phyloP scores from a whole-genome alignment of 306 rosid genomes.

The Neltuma alba region DNA sequence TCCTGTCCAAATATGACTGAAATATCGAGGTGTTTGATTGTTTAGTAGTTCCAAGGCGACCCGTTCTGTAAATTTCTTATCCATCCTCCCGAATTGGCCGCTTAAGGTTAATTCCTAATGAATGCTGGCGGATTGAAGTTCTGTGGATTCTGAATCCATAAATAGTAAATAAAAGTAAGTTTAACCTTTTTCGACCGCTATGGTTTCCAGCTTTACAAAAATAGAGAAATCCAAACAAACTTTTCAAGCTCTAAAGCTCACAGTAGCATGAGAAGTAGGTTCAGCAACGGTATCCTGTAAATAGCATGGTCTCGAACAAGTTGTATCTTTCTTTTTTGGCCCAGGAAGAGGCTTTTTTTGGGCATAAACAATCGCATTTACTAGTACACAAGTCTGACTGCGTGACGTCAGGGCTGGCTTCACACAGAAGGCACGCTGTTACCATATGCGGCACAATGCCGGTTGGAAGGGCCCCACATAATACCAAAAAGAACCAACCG shows the following conservation, averaged over 20 bases:
- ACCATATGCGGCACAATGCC: not conserved
- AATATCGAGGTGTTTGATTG: slow-evolving; percentile 25
- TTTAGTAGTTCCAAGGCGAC: not conserved
- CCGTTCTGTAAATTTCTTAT: not conserved
- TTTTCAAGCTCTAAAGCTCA: not conserved
- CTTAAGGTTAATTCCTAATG: not conserved
- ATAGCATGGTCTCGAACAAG: too few species aligned
- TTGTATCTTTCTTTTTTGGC: too few species aligned
- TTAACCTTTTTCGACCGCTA: not conserved
- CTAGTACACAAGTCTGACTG: not conserved
- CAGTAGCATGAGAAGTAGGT: not conserved
- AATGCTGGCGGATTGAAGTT: not conserved
- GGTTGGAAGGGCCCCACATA: not conserved
- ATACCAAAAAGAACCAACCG: not conserved
- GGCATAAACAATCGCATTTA: not conserved
- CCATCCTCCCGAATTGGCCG: not conserved
- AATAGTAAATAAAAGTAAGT: not conserved
- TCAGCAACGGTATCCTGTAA: not conserved
- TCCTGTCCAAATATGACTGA: slow-evolving; percentile 38
- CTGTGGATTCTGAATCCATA: not conserved
- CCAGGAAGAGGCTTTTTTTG: too few species aligned
- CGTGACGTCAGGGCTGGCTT: not conserved
- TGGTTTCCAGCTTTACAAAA: not conserved
- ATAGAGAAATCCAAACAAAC: not conserved
- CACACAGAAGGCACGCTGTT: not conserved